A percentile compares a stretch with the other conserved stretches of the same genome.
Conservation (phyloP, 768 basidiomycete genomes). For the Suillus brevipes region DNA sequence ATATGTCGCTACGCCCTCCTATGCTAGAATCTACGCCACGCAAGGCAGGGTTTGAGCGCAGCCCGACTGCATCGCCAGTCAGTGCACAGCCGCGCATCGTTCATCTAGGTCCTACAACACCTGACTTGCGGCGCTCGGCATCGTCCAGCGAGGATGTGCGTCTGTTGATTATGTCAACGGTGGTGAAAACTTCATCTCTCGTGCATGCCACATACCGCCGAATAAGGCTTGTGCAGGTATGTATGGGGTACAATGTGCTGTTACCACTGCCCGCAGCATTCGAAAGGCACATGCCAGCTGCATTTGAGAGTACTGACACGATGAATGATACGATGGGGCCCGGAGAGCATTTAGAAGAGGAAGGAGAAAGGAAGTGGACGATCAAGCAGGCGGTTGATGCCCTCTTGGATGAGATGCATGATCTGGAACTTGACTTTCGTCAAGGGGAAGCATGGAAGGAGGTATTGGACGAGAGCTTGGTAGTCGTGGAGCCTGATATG, state of each 20-base stretch:
- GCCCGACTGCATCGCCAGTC: constrained; percentile 38
- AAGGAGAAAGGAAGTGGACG: constrained; percentile 47
- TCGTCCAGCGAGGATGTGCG: constrained; percentile 7
- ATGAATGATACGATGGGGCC: constrained; percentile 15
- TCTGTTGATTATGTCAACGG: constrained; percentile 35
- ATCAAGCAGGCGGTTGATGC: constrained; percentile 50
- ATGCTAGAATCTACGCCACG: constrained; percentile 36
- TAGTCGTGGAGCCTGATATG: constrained; percentile 11
- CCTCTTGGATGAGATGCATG: constrained; percentile 54
- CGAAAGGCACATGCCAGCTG: constrained; percentile 6
- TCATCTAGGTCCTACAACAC: constrained; percentile 56
- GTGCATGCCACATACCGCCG: constrained; percentile 59
- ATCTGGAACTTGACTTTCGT: constrained; percentile 58
- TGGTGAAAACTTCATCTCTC: constrained; percentile 52
- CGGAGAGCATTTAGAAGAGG: constrained; percentile 19
- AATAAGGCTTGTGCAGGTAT: constrained; percentile 60
- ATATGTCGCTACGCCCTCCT: constrained; percentile 20
- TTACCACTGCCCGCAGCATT: constrained; percentile 45
- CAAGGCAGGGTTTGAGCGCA: constrained; percentile 44
- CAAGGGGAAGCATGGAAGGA: constrained; percentile 33
- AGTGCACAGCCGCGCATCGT: constrained; percentile 51
- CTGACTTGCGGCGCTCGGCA: constrained; percentile 12
- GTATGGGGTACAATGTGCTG: constrained; percentile 61
- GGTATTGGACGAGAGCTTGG: constrained; percentile 13
- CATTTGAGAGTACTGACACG: background rate